phyloP scores from a whole-genome alignment of 1,139 yeast genomes.

The Diutina siamensis region DNA sequence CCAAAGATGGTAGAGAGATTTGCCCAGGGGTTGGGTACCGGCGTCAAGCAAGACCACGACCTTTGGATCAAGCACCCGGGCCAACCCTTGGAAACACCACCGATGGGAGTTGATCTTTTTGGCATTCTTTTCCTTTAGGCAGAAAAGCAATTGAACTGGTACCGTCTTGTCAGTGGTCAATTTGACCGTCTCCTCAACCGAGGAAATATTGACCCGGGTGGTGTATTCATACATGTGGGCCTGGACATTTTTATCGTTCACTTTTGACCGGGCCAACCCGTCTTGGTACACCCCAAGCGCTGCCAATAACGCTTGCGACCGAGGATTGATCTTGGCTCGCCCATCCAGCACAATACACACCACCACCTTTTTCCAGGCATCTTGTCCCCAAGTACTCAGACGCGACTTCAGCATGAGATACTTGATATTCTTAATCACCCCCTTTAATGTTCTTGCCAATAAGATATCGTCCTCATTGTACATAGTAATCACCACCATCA shows the following conservation, averaged over 20 bases:
- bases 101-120: constrained; percentile 39
- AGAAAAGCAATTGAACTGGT: constrained; percentile 36
- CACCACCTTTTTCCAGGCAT: constrained; percentile 38
- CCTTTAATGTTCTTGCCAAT: constrained; percentile 35
- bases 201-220: constrained; percentile 35
- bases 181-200: constrained; percentile 35
- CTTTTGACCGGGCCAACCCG: constrained; percentile 36
- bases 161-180: constrained; percentile 37
- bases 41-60: constrained; percentile 34
- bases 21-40: constrained; percentile 38
- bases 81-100: constrained; percentile 41
- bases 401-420: constrained; percentile 33
- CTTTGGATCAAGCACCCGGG: constrained; percentile 33
- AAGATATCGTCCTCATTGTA: constrained; percentile 38
- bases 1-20: constrained; percentile 36
- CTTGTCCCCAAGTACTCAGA: constrained; percentile 35
- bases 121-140: constrained; percentile 36
- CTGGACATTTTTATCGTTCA: constrained; percentile 34
- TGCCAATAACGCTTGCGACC: constrained; percentile 37
- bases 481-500: constrained; percentile 39
- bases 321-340: constrained; percentile 34
- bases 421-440: constrained; percentile 36
- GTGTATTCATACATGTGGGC: constrained; percentile 39
- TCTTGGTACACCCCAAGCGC: constrained; percentile 40
- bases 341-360: constrained; percentile 40